Evolutionary conservation across 148 eudicot genomes (phyloP).

Genomic region (Nepenthes mirabilis): DNA sequence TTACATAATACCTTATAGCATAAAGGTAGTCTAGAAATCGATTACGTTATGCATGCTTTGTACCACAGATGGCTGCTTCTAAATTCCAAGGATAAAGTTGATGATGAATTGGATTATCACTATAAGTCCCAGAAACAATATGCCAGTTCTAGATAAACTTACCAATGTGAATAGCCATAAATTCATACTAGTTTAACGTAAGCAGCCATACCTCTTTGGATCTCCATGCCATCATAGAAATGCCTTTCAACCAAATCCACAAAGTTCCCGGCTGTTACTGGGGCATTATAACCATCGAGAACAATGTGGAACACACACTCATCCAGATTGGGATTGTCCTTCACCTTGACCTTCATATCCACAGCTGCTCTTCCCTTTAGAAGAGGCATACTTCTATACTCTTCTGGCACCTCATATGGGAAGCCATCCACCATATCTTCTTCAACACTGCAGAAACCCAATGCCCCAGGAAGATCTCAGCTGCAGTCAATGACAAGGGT

Average conservation of each 20-base stretch:
- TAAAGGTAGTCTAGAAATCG: too few species aligned
- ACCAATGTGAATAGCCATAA: not conserved
- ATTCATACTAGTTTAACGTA: not conserved
- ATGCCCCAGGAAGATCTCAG: constrained; percentile 99
- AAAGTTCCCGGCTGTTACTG: constrained; percentile 93
- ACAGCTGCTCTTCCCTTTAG: constrained; percentile 95
- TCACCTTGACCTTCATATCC: constrained; percentile 97
- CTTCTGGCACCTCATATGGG: constrained; percentile 96
- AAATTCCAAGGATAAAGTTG: too few species aligned
- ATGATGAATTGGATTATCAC: too few species aligned
- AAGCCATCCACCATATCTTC: constrained; percentile 99
- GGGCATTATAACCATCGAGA: constrained; percentile 95
- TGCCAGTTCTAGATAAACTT: not conserved
- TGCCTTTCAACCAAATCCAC: constrained; percentile 88
- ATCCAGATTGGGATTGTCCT: constrained; percentile 87
- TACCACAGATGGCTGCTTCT: too few species aligned
- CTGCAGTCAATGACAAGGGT: constrained; percentile 96
- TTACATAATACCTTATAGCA: too few species aligned
- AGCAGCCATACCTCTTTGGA: constrained; percentile 62
- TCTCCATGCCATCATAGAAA: constrained; percentile 99
- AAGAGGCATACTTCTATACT: constrained; percentile 73
- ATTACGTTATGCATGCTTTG: too few species aligned
- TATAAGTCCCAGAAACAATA: too few species aligned
- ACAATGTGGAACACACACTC: constrained; percentile 81
- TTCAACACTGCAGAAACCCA: constrained; percentile 99